phyloP scores from a whole-genome alignment of 2,329 filamentous ascomycete genomes.

The Neonectria magnoliae region DNA sequence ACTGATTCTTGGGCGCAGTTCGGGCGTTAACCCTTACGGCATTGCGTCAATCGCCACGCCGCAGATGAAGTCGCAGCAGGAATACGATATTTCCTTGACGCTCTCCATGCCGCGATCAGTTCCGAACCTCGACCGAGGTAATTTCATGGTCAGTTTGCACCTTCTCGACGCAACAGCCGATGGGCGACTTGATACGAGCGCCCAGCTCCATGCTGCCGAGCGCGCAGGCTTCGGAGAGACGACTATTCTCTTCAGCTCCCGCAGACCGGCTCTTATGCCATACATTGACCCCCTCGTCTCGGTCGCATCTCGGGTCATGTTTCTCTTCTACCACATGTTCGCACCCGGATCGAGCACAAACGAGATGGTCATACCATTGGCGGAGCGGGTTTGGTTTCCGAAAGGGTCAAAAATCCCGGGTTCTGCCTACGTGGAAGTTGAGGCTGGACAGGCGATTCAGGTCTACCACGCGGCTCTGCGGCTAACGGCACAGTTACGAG shows the following conservation, averaged over 20 bases:
- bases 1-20: slow-evolving; percentile 46
- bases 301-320: slow-evolving; percentile 66
- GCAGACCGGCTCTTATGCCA: slow-evolving; percentile 80
- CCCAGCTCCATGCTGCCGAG: slow-evolving; percentile 43
- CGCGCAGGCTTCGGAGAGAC: slow-evolving; percentile 49
- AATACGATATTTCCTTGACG: slow-evolving; percentile 84
- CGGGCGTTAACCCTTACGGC: slow-evolving; percentile 63
- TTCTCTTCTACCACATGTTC: slow-evolving; percentile 76
- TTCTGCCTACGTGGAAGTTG: slow-evolving; percentile 69
- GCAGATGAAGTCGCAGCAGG: slow-evolving; percentile 74
- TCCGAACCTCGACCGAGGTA: slow-evolving; percentile 79
- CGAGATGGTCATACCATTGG: slow-evolving; percentile 73
- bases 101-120: slow-evolving; percentile 82
- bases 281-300: slow-evolving; percentile 79
- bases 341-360: slow-evolving; percentile 72
- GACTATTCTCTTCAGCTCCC: slow-evolving; percentile 67
- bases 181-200: slow-evolving; percentile 37
- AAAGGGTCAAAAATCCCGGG: slow-evolving; percentile 53
- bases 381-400: slow-evolving; percentile 75
- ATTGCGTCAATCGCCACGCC: slow-evolving; percentile 56
- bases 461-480: slow-evolving; percentile 76
- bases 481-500: slow-evolving; percentile 79
- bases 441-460: slow-evolving; percentile 76
- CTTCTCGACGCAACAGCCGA: slow-evolving; percentile 63
- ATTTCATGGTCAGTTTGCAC: slow-evolving; percentile 91